phyloP scores from a whole-genome alignment of 495 filamentous ascomycete species.

The Neurospora sp. region DNA sequence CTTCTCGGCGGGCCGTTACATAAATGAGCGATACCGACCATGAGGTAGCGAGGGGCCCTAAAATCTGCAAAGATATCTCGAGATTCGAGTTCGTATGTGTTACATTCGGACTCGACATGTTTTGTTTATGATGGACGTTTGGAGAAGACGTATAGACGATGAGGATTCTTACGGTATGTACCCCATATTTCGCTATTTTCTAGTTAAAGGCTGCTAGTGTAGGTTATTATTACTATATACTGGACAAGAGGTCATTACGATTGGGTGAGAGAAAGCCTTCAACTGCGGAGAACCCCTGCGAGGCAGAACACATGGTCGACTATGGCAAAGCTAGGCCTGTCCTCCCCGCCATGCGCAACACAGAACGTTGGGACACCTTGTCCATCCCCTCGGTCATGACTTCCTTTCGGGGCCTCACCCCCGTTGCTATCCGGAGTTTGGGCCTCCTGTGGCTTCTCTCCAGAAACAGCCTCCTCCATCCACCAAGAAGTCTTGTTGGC shows the following conservation, averaged over 20 bases:
- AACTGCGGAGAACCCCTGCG: background rate
- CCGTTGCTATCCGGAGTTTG: background rate
- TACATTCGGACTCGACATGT: background rate
- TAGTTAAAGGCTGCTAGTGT: background rate
- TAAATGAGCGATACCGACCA: background rate
- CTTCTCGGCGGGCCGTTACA: background rate
- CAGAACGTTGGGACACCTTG: background rate
- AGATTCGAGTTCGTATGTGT: background rate
- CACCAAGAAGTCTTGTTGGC: background rate
- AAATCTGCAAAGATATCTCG: background rate
- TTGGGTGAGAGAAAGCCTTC: background rate
- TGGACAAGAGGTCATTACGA: background rate
- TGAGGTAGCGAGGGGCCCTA: background rate
- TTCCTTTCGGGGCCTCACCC: background rate
- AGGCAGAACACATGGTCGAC: background rate
- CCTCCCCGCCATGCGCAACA: background rate
- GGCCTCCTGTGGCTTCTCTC: background rate
- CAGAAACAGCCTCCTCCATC: background rate
- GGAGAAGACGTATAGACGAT: background rate
- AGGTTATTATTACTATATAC: background rate
- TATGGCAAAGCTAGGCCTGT: background rate
- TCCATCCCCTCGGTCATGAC: background rate
- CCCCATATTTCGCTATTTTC: background rate
- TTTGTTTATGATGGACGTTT: background rate
- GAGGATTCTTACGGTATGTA: background rate